A percentile compares a stretch with the other conserved stretches of the same genome.
Conservation (phyloP, 371 early-diverging fungal genomes). For the Mucor saturninus region DNA sequence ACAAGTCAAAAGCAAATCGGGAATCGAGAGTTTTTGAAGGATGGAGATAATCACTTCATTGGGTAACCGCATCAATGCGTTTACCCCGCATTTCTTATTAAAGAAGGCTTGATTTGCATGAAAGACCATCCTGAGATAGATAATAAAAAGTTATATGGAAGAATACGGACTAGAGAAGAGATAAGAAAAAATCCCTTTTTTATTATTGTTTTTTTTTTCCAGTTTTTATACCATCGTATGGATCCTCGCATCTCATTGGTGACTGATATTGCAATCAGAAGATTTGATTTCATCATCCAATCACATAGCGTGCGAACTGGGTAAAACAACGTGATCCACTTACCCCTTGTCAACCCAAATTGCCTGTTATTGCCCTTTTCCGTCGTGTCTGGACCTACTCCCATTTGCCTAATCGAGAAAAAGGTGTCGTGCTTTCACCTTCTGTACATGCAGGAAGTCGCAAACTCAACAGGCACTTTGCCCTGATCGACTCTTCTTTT, state of each 20-base stretch:
- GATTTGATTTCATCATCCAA: slow-evolving; percentile 12
- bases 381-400: too few species aligned
- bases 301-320: neutral
- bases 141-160: neutral
- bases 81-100: slow-evolving; percentile 7
- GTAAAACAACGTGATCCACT: too few species aligned
- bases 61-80: slow-evolving; percentile 15
- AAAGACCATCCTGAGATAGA: neutral
- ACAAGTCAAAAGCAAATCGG: slow-evolving; percentile 18
- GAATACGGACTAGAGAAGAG: neutral
- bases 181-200: neutral
- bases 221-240: neutral
- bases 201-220: neutral
- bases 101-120: slow-evolving; percentile 2
- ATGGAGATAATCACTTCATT: slow-evolving; percentile 22
- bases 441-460: too few species aligned
- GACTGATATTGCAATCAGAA: neutral
- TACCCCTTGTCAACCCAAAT: too few species aligned
- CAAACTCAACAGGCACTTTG: too few species aligned
- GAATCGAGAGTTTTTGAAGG: slow-evolving; percentile 16
- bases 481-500: too few species aligned
- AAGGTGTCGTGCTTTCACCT: too few species aligned
- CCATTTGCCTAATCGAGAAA: too few species aligned
- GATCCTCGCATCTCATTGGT: slow-evolving; percentile 9
- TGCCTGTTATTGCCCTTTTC: too few species aligned